Evolutionary conservation across 345 rosid genomes (phyloP).

Genomic region (Arabidopsis suecica): DNA sequence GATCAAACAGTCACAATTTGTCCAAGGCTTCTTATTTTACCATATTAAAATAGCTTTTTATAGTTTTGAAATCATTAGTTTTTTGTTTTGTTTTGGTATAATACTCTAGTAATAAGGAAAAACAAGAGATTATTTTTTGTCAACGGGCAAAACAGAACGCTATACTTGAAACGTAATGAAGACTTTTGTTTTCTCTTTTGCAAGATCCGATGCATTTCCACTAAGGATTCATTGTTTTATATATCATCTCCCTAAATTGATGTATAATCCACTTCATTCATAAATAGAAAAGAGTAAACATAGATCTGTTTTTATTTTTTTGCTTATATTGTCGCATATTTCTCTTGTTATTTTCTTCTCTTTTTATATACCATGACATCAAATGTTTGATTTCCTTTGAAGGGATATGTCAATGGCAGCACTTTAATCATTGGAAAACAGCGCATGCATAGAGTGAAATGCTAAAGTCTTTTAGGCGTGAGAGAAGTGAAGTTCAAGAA

Average conservation of each 20-base stretch:
- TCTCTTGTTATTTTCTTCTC: too few relatives aligned
- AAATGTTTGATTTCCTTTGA: not conserved
- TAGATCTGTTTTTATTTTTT: not conserved
- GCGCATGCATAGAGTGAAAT: not conserved
- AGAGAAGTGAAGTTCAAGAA: not conserved
- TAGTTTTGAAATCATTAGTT: not conserved
- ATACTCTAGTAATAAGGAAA: not conserved
- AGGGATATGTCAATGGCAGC: not conserved
- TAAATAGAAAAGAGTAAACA: not conserved
- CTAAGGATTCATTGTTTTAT: not conserved
- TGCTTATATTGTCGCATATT: not conserved
- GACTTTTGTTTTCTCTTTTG: conserved; percentile 43
- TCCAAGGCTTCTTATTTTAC: too few relatives aligned
- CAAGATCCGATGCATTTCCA: conserved; percentile 45
- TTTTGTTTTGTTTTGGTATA: not conserved
- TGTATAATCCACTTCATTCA: conserved; percentile 17
- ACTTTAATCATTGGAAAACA: not conserved
- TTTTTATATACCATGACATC: too few relatives aligned
- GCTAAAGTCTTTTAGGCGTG: not conserved
- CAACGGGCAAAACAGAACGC: not conserved
- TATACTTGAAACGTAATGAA: conserved; percentile 28
- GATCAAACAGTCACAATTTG: too few relatives aligned
- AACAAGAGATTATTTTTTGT: not conserved
- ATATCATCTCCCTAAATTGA: not conserved
- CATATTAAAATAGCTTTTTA: too few relatives aligned